Base-by-base conservation (phyloP, 768 basidiomycete species). In the Pulveroboletus sp. region DNA sequence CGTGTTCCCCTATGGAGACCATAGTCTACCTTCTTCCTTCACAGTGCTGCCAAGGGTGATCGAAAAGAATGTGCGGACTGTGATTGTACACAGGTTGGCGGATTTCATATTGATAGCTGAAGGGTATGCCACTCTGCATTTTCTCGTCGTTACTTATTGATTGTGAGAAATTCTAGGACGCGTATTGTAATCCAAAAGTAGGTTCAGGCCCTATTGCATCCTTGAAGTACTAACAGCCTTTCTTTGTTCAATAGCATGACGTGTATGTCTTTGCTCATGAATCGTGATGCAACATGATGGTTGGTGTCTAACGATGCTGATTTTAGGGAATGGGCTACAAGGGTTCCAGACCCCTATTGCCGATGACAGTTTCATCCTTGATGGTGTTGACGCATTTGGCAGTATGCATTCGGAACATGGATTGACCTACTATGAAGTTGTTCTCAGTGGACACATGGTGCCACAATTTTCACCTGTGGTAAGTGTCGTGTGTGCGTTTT, bases 81-180 rank as follows among this genome's bases (percentile, higher is more conserved):
- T 89, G 12, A 82, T 90, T 45, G 74, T 81, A 5, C 87, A 90
- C 43, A 88, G 87, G 0, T 70, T 87, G 43, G 84, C 79, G 0
- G 87, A 90, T 64, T 90, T 80, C 58, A 74, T 85, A 49, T 69
- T 86, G 31, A 87, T 90, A 42, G 79, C 86, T 10, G 82, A 87
- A 52, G 88, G 87, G 84, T 85, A 53, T 49, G 78, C 63, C 13
- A 21, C 12, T 2, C 20, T 1, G 2, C 25, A 14, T 43, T 19
- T 8, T 23, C 23, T 6, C 21, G 16, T 8, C 6, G 12, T 36
- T 17, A 24, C 0, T 35, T 16, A 24, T 20, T 47, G 34, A 53
- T 9, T 4, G 12, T 45, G 12, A 43, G 31, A 32, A 38, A 17
- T 6, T 19, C 2, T n/a, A 80, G 80, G 47, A 75, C 80, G 40